Evolutionary conservation across 345 rosid genomes (phyloP).

Genomic region (Eucalyptus polybractea): DNA sequence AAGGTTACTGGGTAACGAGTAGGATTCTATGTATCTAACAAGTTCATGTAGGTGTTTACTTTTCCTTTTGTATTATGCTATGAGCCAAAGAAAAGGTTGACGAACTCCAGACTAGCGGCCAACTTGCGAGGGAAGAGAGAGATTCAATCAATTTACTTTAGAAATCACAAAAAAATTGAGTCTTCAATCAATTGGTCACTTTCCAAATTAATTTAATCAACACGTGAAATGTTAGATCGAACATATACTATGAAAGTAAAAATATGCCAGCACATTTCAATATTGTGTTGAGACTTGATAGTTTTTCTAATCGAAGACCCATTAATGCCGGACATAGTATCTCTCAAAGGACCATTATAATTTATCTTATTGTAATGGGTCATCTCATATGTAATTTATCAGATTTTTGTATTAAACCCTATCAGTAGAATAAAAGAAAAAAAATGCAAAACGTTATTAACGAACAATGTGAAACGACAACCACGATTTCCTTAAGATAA

Average conservation of each 20-base stretch:
- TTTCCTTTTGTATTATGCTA: background rate
- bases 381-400: background rate
- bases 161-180: background rate
- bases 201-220: background rate
- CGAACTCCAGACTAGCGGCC: background rate
- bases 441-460: background rate
- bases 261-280: background rate
- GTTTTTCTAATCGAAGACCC: too few relatives aligned
- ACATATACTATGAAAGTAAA: background rate
- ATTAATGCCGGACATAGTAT: background rate
- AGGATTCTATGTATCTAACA: background rate
- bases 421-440: background rate
- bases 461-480: background rate
- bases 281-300: background rate
- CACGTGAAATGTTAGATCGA: accelerated
- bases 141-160: background rate
- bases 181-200: accelerated
- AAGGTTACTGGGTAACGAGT: background rate
- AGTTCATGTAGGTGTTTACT: background rate
- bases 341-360: background rate
- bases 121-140: background rate
- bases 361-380: accelerated
- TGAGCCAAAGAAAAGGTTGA: background rate
- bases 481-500: background rate
- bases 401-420: background rate